These are phyloP conservation scores for Blastobotrys proliferans DNA, from an alignment of 1,139 yeast genomes.

Conservation along the genomic window DNA sequence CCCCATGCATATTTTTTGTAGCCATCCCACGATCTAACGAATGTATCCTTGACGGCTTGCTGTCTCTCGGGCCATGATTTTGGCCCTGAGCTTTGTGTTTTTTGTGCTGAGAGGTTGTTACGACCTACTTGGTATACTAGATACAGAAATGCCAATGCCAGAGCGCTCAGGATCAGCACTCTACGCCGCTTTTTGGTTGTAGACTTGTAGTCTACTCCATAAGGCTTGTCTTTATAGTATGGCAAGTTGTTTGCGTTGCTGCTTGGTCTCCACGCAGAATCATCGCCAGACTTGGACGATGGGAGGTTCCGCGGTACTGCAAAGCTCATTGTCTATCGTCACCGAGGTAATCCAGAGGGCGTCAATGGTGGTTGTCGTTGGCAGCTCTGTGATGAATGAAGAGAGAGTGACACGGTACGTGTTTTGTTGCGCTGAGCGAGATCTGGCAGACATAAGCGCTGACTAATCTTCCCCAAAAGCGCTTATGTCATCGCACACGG, in stretches of 20 bases:
- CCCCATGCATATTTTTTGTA: conserved; percentile 85
- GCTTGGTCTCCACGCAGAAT: neutral
- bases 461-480: too few relatives aligned
- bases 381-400: too few relatives aligned
- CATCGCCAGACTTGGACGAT: conserved; percentile 1
- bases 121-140: conserved; percentile 23
- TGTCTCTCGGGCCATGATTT: conserved; percentile 45
- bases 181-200: conserved; percentile 15
- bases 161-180: conserved; percentile 18
- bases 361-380: too few relatives aligned
- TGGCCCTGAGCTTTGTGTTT: neutral
- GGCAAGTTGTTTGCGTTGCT: conserved; percentile 24
- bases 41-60: conserved; percentile 55
- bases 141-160: conserved; percentile 22
- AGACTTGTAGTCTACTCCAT: conserved; percentile 16
- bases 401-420: too few relatives aligned
- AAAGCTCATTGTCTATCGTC: conserved; percentile 15
- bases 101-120: neutral
- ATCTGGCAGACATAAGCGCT: too few relatives aligned
- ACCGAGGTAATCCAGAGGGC: too few relatives aligned
- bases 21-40: conserved; percentile 74
- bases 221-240: conserved; percentile 36
- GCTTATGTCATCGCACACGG: too few relatives aligned
- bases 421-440: too few relatives aligned
- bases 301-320: conserved; percentile 16